phyloP scores from a whole-genome alignment of 208 protist species.

The Herpetomonas muscarum region DNA sequence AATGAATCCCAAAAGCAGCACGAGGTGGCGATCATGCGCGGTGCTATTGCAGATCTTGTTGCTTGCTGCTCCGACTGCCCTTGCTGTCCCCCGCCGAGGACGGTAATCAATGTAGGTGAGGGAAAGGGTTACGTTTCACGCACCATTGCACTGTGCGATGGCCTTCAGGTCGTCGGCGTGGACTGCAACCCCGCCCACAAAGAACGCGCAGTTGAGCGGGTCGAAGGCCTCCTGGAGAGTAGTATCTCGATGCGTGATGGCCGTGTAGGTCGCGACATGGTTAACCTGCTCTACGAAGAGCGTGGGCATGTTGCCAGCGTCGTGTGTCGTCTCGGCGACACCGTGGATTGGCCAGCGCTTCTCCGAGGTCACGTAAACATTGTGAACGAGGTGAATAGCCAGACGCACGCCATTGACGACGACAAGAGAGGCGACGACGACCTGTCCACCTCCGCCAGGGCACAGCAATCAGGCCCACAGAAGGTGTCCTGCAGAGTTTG shows the following conservation, averaged over 20 bases:
- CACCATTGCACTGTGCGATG: conserved; percentile 69
- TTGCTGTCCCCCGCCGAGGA: conserved; percentile 13
- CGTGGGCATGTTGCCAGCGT: conserved; percentile 67
- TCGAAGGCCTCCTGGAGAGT: conserved; percentile 53
- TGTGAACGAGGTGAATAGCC: conserved; percentile 7
- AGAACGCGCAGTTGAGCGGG: conserved; percentile 53
- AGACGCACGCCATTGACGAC: conserved; percentile 1
- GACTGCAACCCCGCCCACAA: conserved; percentile 89
- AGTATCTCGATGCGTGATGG: conserved; percentile 28
- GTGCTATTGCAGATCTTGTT: conserved; percentile 56
- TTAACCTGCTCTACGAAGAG: conserved; percentile 75
- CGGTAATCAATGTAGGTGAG: conserved; percentile 87
- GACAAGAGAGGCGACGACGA: neutral
- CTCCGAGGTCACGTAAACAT: conserved; percentile 49
- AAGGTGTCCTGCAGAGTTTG: conserved; percentile 61
- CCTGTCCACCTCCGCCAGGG: neutral
- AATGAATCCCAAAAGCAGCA: conserved; percentile 88
- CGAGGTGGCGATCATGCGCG: conserved; percentile 79
- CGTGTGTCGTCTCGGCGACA: conserved; percentile 43
- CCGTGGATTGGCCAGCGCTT: conserved; percentile 45
- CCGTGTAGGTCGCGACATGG: conserved; percentile 9
- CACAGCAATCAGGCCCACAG: neutral
- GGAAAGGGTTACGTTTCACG: conserved; percentile 89
- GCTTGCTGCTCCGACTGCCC: conserved; percentile 20
- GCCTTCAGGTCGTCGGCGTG: conserved; percentile 76